Evolutionary conservation across 805 yeast genomes (phyloP).

Genomic region (Starmerella lactis-condensi): DNA sequence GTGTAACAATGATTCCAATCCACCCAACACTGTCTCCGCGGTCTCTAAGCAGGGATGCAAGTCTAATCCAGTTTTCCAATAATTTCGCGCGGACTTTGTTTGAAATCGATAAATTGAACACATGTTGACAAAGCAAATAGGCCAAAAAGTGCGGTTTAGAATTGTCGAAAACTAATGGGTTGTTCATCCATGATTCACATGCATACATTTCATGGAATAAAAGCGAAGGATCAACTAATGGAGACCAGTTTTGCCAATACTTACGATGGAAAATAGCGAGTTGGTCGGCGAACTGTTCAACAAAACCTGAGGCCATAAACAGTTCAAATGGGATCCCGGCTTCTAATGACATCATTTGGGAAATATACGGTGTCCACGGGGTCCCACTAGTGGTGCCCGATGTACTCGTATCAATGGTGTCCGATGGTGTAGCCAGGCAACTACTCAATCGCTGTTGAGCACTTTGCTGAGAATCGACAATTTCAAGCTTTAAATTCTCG

Average conservation of each 20-base stretch:
- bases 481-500: slow-evolving; percentile 32
- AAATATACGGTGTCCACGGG: not conserved
- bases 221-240: slow-evolving; percentile 58
- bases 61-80: slow-evolving; percentile 64
- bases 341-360: slow-evolving; percentile 1
- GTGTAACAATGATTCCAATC: slow-evolving; percentile 70
- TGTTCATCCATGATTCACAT: slow-evolving; percentile 17
- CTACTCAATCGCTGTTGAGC: slow-evolving; percentile 7
- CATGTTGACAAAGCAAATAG: slow-evolving; percentile 45
- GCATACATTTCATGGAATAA: slow-evolving; percentile 33
- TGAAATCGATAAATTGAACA: slow-evolving; percentile 32
- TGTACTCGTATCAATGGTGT: not conserved
- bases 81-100: slow-evolving; percentile 35
- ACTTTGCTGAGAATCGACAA: slow-evolving; percentile 18
- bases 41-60: slow-evolving; percentile 60
- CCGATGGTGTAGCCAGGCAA: too few relatives aligned
- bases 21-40: slow-evolving; percentile 87
- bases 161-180: slow-evolving; percentile 64
- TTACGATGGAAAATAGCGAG: slow-evolving; percentile 49
- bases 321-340: slow-evolving; percentile 23
- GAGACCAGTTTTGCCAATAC: slow-evolving; percentile 57
- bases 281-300: slow-evolving; percentile 43
- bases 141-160: slow-evolving; percentile 63
- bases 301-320: slow-evolving; percentile 37
- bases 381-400: not conserved